Percentiles rank a stretch among this genome's conserved stretches.
phyloP scores from a whole-genome alignment of 768 basidiomycete species.

The Mycena vulgaris region DNA sequence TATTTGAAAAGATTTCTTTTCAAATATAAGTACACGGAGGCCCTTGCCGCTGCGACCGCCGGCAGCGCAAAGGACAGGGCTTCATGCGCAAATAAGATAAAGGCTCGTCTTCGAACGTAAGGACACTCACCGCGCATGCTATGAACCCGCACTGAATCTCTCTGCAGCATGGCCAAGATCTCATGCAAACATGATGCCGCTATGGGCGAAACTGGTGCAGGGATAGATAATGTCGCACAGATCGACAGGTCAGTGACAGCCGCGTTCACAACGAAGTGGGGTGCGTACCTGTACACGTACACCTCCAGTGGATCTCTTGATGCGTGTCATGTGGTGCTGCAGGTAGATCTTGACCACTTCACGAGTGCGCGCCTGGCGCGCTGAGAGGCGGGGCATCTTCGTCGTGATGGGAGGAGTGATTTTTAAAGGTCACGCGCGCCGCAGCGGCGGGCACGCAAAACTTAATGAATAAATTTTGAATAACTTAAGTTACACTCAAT shows the following conservation, averaged over 20 bases:
- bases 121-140: not conserved
- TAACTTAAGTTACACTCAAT: no score
- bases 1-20: no score
- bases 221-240: not conserved
- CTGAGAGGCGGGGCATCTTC: no score
- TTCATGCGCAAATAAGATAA: slow-evolving; percentile 1
- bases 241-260: not conserved
- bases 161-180: slow-evolving; percentile 2
- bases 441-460: no score
- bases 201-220: slow-evolving; percentile 15
- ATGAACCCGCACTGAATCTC: not conserved
- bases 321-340: no score
- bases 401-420: no score
- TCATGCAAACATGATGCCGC: not conserved
- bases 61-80: not conserved
- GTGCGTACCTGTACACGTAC: no score
- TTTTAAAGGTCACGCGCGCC: no score
- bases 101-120: slow-evolving; percentile 9
- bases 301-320: not conserved
- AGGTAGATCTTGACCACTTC: no score
- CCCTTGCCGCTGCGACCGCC: not conserved
- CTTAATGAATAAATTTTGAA: no score
- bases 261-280: no score
- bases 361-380: no score
- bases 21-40: slow-evolving; percentile 12